Evolutionary conservation across 768 basidiomycete genomes (phyloP), one percentile per base, ranked within the genome.

Genomic region (Termitomyces sp.): DNA sequence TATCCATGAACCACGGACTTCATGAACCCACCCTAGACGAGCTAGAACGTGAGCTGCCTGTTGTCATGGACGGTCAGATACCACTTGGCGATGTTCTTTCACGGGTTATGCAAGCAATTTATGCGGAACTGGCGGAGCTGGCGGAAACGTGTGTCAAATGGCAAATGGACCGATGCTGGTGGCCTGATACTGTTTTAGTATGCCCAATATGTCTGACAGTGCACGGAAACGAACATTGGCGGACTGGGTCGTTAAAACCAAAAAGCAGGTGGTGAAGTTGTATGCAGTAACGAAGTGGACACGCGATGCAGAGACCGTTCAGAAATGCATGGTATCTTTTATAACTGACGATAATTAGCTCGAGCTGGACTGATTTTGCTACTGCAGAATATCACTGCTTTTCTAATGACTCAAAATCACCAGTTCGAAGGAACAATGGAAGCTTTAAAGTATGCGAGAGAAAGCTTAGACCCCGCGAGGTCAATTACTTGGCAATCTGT

Each of bases 231-330:
- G 89, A 37, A 84, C 80, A 17, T 72, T 95, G 33, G 90, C 90
- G 2, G 91, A 94, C 62, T 95, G 89, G 83, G 91, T 93, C 0
- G 87, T 93, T n/a, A 85, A 87, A 68, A 90, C 82, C 5, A 90
- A 95, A 71, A 89, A 93, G 64, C 93, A 96, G 64, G 83, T 93
- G 35, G 87, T 93, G 31, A 94, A 94, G 69, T 71, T 95, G 14
- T 91, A 92, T 64, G 94, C 92, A 11, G 81, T 94, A 30, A 80
- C 82, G 8, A 89, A 93, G 63, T 97, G 94, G 94, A 80, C 89
- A 38, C 78, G 89, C 58, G 92, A 94, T 68, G 87, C 89, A 42
- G 82, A 82, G 56, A 86, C 87, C 6, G 85, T 91, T 42, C 91
- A 94, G 70, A 91, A 89, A 71, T 89, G 86, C 76, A 91, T 93